Evolutionary conservation across 108 stramenopile genomes (phyloP).

Genomic region (Mayamaea pseudoterrestris): DNA sequence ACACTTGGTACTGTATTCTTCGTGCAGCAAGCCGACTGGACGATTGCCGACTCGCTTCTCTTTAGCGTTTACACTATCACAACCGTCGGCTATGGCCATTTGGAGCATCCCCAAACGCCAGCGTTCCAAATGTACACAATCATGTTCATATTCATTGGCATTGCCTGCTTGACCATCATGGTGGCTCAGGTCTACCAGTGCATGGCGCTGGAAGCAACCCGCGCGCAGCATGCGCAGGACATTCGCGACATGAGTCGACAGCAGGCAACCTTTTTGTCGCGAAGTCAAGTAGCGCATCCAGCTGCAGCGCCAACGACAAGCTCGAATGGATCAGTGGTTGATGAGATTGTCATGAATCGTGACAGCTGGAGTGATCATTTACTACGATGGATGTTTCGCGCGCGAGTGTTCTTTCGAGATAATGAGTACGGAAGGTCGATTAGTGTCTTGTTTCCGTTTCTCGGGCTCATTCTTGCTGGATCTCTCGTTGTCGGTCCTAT

Average conservation of each 20-base stretch:
- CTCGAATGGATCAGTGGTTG: constrained; percentile 10
- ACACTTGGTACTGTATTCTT: constrained; percentile 52
- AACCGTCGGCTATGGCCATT: constrained; percentile 69
- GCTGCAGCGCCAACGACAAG: too few relatives aligned
- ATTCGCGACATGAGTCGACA: constrained; percentile 8
- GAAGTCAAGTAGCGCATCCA: too few relatives aligned
- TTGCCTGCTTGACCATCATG: constrained; percentile 70
- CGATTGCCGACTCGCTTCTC: constrained; percentile 54
- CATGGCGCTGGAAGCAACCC: constrained; percentile 62
- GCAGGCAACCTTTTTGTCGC: constrained; percentile 22
- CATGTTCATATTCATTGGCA: constrained; percentile 60
- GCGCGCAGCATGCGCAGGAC: constrained; percentile 33
- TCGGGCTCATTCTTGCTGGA: constrained; percentile 57
- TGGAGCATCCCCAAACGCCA: constrained; percentile 49
- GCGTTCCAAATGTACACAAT: constrained; percentile 66
- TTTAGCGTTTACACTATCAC: constrained; percentile 82
- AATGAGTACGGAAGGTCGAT: constrained; percentile 49
- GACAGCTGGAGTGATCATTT: too few relatives aligned
- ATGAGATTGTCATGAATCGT: constrained; percentile 7
- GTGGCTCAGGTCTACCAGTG: constrained; percentile 77
- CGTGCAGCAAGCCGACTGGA: constrained; percentile 36
- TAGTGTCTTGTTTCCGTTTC: constrained; percentile 65
- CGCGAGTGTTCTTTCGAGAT: constrained; percentile 29
- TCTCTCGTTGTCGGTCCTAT: constrained; percentile 59
- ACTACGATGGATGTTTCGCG: constrained; percentile 24